Conservation (phyloP, 2,329 filamentous ascomycete genomes). For the Pseudogymnoascus sp. region DNA sequence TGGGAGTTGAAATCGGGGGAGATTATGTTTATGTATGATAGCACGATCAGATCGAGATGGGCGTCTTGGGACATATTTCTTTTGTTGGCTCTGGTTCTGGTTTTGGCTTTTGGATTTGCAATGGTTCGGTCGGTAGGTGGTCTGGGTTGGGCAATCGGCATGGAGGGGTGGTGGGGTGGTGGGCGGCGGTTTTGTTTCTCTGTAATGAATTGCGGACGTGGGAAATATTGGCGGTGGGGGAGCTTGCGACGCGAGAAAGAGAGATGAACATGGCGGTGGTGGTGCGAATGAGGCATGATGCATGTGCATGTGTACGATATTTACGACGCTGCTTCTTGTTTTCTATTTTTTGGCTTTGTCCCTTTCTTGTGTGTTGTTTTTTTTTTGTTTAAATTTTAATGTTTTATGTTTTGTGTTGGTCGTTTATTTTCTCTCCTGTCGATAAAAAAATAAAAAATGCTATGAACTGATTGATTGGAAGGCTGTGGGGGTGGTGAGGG, state of each 20-base stretch:
- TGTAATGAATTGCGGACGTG: not conserved
- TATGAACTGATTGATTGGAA: not conserved
- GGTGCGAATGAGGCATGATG: not conserved
- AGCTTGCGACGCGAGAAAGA: not conserved
- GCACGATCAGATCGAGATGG: not conserved
- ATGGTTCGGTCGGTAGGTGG: not conserved
- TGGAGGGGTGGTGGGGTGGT: not conserved
- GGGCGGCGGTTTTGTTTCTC: not conserved
- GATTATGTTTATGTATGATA: slow-evolving; percentile 4
- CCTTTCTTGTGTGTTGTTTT: slow-evolving; percentile 8
- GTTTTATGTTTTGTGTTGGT: slow-evolving; percentile 7
- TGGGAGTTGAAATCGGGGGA: not conserved
- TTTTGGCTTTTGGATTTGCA: not conserved
- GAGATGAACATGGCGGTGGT: not conserved
- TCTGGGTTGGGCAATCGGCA: not conserved
- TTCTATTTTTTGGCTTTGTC: not conserved
- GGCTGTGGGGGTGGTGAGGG: not conserved
- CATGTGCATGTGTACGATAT: slow-evolving; percentile 1
- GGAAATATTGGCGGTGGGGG: not conserved
- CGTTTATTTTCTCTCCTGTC: not conserved
- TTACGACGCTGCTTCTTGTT: not conserved
- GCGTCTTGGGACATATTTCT: slow-evolving; percentile 1
- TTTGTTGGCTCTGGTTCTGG: not conserved
- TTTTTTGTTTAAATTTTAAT: slow-evolving; percentile 7
- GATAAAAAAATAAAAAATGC: slow-evolving; percentile 2